A percentile compares a stretch with the other conserved stretches of the same genome.
phyloP scores from a whole-genome alignment of 768 basidiomycete genomes.

The Trametes cubensis region DNA sequence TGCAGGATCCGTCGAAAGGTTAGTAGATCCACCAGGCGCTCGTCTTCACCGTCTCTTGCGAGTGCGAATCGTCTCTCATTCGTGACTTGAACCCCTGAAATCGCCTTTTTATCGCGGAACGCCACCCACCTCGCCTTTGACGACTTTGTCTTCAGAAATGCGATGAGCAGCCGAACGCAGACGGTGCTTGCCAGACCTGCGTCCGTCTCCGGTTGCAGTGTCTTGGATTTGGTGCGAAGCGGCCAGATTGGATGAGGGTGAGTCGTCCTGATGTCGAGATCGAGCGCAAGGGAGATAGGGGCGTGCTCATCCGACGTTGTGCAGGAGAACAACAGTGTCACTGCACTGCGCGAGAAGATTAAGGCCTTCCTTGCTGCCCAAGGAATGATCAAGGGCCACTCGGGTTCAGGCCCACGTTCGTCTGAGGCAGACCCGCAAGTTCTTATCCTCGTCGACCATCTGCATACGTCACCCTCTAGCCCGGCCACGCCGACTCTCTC shows the following conservation, averaged over 20 bases:
- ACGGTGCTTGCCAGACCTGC: slow-evolving; percentile 75
- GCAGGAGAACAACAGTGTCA: slow-evolving; percentile 71
- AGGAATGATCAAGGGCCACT: slow-evolving; percentile 90
- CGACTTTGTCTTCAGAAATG: slow-evolving; percentile 62
- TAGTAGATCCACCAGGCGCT: slow-evolving; percentile 18
- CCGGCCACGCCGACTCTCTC: slow-evolving; percentile 52
- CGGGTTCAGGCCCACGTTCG: slow-evolving; percentile 66
- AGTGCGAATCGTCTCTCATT: slow-evolving; percentile 22
- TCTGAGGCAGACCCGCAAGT: slow-evolving; percentile 59
- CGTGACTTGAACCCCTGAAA: slow-evolving; percentile 12
- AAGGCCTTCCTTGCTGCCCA: slow-evolving; percentile 78
- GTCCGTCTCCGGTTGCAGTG: slow-evolving; percentile 79
- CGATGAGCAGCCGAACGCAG: slow-evolving; percentile 67
- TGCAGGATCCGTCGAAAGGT: slow-evolving; percentile 88
- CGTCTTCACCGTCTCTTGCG: slow-evolving; percentile 18
- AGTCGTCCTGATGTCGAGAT: slow-evolving; percentile 32
- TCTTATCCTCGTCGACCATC: slow-evolving; percentile 51
- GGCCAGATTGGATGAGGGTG: slow-evolving; percentile 85
- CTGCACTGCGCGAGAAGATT: slow-evolving; percentile 73
- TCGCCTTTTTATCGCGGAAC: slow-evolving; percentile 13
- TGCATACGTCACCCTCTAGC: slow-evolving; percentile 42
- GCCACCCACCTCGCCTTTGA: slow-evolving; percentile 7
- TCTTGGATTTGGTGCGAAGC: slow-evolving; percentile 84
- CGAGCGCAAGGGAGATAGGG: background rate
- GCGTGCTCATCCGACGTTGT: slow-evolving; percentile 20